Conservation (phyloP, 1,284 basidiomycete species). For the Ceratobasidium theobromae region DNA sequence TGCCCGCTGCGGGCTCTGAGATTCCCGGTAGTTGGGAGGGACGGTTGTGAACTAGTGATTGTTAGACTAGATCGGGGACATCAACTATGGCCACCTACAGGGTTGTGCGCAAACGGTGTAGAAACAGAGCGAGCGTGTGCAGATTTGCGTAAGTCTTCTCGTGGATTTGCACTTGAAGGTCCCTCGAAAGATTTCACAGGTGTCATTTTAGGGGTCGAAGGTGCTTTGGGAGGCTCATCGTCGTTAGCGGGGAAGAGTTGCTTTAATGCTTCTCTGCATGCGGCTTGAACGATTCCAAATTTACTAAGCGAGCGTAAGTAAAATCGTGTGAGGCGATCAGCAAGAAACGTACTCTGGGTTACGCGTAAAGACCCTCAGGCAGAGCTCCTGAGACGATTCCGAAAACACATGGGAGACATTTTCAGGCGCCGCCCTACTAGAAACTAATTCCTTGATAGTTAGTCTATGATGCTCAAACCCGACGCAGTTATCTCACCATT, state of each 20-base stretch:
- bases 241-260: constrained; percentile 3
- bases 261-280: constrained; percentile 8
- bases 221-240: background rate
- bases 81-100: background rate
- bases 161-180: background rate
- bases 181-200: background rate
- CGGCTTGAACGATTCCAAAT: constrained; percentile 22
- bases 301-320: background rate
- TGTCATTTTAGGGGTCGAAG: constrained; percentile 8
- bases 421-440: constrained; percentile 15
- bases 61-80: background rate
- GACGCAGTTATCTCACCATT: constrained; percentile 48
- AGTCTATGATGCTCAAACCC: background rate
- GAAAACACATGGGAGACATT: constrained; percentile 26
- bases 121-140: background rate
- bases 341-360: constrained; percentile 12
- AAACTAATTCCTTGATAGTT: background rate
- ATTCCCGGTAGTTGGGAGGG: constrained; percentile 20
- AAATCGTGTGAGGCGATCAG: background rate
- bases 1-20: background rate
- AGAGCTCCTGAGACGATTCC: constrained; percentile 25
- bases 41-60: constrained; percentile 16
- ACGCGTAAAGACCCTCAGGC: constrained; percentile 19
- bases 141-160: background rate
- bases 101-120: constrained; percentile 23